Evolutionary conservation across 352 stramenopile species (phyloP).

Genomic region (Blastocystis sp.): DNA sequence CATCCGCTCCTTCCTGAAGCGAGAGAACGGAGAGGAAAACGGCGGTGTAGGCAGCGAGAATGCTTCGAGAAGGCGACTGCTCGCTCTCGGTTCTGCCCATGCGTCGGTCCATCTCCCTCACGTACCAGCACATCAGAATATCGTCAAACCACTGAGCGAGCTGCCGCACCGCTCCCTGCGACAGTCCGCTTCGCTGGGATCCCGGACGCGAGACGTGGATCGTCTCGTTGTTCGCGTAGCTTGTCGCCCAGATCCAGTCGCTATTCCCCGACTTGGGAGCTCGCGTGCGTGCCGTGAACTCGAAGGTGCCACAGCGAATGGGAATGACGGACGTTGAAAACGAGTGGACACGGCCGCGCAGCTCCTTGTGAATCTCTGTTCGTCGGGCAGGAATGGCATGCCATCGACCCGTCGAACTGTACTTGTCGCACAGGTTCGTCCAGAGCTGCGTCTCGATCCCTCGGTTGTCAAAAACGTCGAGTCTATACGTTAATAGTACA

Average conservation of each 20-base stretch:
- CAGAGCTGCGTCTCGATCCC: constrained; percentile 55
- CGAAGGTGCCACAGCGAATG: constrained; percentile 53
- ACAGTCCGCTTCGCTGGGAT: constrained; percentile 5
- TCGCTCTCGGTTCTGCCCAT: not conserved
- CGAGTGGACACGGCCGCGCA: constrained; percentile 16
- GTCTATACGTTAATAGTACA: not conserved
- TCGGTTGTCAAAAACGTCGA: constrained; percentile 43
- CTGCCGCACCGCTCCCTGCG: not conserved
- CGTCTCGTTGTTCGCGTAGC: constrained; percentile 46
- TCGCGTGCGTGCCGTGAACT: constrained; percentile 41
- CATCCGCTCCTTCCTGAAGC: not conserved
- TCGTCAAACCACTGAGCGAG: constrained; percentile 45
- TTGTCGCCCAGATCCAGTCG: constrained; percentile 40
- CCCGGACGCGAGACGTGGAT: constrained; percentile 23
- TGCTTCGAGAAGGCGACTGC: not conserved
- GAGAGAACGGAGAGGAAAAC: constrained; percentile 30
- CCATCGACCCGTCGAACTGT: constrained; percentile 48
- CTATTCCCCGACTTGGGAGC: constrained; percentile 55
- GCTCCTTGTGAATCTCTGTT: constrained; percentile 21
- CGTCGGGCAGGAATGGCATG: constrained; percentile 35
- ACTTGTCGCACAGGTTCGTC: constrained; percentile 55
- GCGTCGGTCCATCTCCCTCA: not conserved
- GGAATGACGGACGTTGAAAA: constrained; percentile 46
- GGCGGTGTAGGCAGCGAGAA: constrained; percentile 12
- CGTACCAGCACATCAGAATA: constrained; percentile 19